phyloP scores from a whole-genome alignment of 257 asterid genomes.

The Jasminum sambac region DNA sequence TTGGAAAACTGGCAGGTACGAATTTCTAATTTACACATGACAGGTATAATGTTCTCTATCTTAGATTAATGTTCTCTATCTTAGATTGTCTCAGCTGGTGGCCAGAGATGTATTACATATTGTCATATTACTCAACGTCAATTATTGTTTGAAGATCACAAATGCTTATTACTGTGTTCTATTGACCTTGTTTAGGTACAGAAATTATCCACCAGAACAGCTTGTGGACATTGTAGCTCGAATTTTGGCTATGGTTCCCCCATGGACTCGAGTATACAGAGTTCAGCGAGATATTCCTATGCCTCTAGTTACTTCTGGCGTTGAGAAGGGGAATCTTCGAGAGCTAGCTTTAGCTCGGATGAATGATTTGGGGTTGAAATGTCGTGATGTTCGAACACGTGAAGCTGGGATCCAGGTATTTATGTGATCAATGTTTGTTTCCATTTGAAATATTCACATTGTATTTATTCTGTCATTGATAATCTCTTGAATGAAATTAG shows the following conservation, averaged over 20 bases:
- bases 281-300: constrained; percentile 99
- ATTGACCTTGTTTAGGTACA: constrained; percentile 50
- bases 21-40: constrained; percentile 8
- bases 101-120: not conserved
- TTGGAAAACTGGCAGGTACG: constrained; percentile 97
- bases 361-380: constrained; percentile 98
- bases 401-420: constrained; percentile 98
- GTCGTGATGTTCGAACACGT: constrained; percentile 97
- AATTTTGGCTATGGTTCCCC: constrained; percentile 93
- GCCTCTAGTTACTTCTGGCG: constrained; percentile 99
- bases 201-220: constrained; percentile 98
- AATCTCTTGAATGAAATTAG: constrained; percentile 40
- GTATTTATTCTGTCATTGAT: constrained; percentile 22
- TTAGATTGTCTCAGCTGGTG: constrained; percentile 18
- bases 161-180: constrained; percentile 10
- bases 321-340: constrained; percentile 97
- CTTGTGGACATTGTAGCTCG: constrained; percentile 97
- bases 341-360: constrained; percentile 96
- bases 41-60: not conserved
- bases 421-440: constrained; percentile 18
- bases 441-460: constrained; percentile 7
- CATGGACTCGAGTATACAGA: constrained; percentile 99
- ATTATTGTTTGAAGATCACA: constrained; percentile 10
- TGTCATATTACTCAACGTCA: constrained; percentile 14
- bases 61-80: constrained; percentile 1